Percentiles rank a stretch among this genome's conserved stretches.
Evolutionary conservation across 164 flowering plant species (phyloP).

Genomic region (Stephania cephalantha): DNA sequence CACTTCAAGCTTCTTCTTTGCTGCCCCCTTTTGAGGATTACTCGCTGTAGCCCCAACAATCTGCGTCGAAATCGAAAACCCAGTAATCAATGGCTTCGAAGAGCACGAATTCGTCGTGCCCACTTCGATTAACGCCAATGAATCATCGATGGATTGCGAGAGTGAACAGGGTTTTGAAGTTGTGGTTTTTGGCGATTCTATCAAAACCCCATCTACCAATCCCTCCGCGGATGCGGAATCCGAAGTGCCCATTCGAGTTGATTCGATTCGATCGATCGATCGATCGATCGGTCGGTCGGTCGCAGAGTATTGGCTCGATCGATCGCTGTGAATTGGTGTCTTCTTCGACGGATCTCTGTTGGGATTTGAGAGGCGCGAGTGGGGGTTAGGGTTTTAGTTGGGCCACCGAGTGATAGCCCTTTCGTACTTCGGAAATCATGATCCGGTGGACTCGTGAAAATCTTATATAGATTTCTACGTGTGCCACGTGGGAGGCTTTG

Average conservation of each 20-base stretch:
- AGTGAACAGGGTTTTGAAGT: background rate
- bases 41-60: background rate
- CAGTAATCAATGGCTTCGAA: conserved; percentile 3
- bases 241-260: conserved; percentile 2
- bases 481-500: too few relatives aligned
- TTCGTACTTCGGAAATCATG: too few relatives aligned
- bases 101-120: background rate
- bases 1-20: conserved; percentile 3
- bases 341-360: background rate
- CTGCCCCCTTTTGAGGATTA: background rate
- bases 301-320: too few relatives aligned
- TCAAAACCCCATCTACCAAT: background rate
- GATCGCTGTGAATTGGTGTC: too few relatives aligned
- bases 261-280: background rate
- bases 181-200: background rate
- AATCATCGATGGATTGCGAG: background rate
- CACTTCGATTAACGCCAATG: background rate
- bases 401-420: background rate
- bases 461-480: too few relatives aligned
- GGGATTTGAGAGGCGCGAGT: background rate
- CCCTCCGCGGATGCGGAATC: background rate
- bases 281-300: too few relatives aligned
- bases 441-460: too few relatives aligned
- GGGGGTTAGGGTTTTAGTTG: background rate
- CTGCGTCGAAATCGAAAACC: conserved; percentile 9